Percentiles rank a stretch among this genome's conserved stretches.
Conservation (phyloP, 108 stramenopile species). For the Fistulifera solaris region DNA sequence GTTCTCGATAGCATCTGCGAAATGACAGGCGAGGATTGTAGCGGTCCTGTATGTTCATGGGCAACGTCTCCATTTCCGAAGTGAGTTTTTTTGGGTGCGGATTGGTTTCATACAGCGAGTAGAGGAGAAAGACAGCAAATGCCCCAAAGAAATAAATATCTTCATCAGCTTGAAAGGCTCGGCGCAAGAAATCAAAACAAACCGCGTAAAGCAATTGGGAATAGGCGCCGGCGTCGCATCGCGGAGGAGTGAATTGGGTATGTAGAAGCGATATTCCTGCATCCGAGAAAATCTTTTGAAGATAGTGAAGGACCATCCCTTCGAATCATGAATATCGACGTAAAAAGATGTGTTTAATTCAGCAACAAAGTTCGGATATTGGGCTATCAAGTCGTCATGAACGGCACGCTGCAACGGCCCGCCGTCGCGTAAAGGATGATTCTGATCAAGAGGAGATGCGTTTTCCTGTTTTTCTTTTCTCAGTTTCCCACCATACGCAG, state of each 20-base stretch:
- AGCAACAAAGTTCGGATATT: slow-evolving; percentile 5
- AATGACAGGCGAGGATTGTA: slow-evolving; percentile 9
- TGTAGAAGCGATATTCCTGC: slow-evolving; percentile 25
- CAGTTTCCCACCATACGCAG: slow-evolving; percentile 13
- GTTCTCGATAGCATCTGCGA: slow-evolving; percentile 22
- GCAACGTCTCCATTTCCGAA: slow-evolving; percentile 13
- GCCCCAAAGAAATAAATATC: not conserved
- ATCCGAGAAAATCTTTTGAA: slow-evolving; percentile 19
- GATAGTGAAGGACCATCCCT: slow-evolving; percentile 13
- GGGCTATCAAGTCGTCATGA: slow-evolving; percentile 12
- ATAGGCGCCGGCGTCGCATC: slow-evolving; percentile 29
- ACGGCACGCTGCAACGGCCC: slow-evolving; percentile 31
- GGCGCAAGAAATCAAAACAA: slow-evolving; percentile 17
- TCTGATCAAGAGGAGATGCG: not conserved
- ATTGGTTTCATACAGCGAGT: slow-evolving; percentile 31
- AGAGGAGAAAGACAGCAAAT: slow-evolving; percentile 19
- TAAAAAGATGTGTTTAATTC: not conserved
- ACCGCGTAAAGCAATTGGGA: slow-evolving; percentile 31
- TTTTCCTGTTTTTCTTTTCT: slow-evolving; percentile 9
- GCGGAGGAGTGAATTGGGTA: slow-evolving; percentile 19
- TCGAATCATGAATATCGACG: not conserved
- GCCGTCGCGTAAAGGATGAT: slow-evolving; percentile 8
- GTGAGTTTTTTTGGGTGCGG: slow-evolving; percentile 10
- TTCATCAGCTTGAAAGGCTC: not conserved
- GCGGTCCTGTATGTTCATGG: slow-evolving; percentile 7